Evolutionary conservation across 345 rosid genomes (phyloP).

Genomic region (Schrenkiella parvula): DNA sequence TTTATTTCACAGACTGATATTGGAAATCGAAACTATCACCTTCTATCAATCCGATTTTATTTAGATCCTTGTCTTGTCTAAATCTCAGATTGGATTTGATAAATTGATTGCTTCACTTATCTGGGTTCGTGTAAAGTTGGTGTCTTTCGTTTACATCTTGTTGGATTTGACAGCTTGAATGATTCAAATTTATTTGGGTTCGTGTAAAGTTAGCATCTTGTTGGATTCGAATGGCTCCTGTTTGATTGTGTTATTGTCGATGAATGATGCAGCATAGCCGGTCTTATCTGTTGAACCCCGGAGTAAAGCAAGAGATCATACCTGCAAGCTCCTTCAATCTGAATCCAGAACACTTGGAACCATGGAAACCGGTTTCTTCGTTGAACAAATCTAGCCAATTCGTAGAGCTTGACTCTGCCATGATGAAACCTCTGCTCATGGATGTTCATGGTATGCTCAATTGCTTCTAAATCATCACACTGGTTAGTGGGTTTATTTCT

Average conservation of each 20-base stretch:
- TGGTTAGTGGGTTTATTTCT: background rate
- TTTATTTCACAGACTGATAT: too few species aligned
- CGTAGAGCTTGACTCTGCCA: constrained; percentile 39
- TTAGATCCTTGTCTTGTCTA: background rate
- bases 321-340: constrained; percentile 40
- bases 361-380: constrained; percentile 41
- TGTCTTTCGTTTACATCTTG: background rate
- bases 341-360: constrained; percentile 39
- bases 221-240: background rate
- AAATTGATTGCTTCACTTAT: background rate
- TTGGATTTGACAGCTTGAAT: background rate
- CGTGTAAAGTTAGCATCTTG: constrained; percentile 3
- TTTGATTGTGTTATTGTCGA: constrained; percentile 2
- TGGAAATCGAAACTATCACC: background rate
- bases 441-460: constrained; percentile 56
- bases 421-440: constrained; percentile 43
- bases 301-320: constrained; percentile 43
- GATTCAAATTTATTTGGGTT: background rate
- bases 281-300: constrained; percentile 39
- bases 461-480: background rate
- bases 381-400: constrained; percentile 34
- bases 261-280: constrained; percentile 44
- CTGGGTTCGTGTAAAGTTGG: constrained; percentile 3
- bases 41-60: background rate
- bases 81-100: background rate